phyloP scores from a whole-genome alignment of 148 eudicot species.

The Rhododendron vialii region DNA sequence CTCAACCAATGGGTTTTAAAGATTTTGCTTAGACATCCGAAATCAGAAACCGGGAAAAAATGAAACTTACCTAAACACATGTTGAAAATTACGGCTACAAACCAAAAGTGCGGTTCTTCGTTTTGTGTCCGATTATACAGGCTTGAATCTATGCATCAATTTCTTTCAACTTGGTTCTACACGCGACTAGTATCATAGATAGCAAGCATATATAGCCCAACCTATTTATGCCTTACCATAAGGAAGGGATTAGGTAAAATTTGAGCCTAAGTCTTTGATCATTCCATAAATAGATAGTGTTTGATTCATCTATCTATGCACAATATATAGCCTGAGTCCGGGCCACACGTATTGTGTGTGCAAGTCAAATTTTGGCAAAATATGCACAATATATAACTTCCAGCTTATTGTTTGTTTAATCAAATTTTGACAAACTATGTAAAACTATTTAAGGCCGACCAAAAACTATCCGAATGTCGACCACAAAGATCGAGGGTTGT shows the following conservation, averaged over 20 bases:
- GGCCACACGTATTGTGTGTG: too few species aligned
- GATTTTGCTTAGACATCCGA: background rate
- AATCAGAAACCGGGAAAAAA: background rate
- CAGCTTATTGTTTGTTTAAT: too few species aligned
- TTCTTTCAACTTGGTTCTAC: too few species aligned
- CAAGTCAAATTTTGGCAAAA: too few species aligned
- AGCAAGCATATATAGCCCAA: background rate
- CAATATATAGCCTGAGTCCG: too few species aligned
- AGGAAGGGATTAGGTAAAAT: background rate
- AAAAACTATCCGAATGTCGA: background rate
- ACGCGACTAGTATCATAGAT: background rate
- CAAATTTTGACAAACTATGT: too few species aligned
- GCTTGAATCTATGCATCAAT: too few species aligned
- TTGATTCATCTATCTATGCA: background rate
- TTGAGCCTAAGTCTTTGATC: background rate
- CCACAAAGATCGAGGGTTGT: conserved; percentile 14
- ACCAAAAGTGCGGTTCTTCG: background rate
- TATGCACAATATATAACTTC: too few species aligned
- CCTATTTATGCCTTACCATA: background rate
- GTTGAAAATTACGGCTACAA: background rate
- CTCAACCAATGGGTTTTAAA: background rate
- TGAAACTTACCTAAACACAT: background rate
- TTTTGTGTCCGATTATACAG: background rate
- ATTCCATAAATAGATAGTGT: background rate
- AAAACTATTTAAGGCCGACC: background rate